Percentiles rank a stretch among this genome's conserved stretches.
These are phyloP conservation scores for Claviceps sp. DNA, from an alignment of 2,329 filamentous ascomycete genomes.

Conservation along the genomic window DNA sequence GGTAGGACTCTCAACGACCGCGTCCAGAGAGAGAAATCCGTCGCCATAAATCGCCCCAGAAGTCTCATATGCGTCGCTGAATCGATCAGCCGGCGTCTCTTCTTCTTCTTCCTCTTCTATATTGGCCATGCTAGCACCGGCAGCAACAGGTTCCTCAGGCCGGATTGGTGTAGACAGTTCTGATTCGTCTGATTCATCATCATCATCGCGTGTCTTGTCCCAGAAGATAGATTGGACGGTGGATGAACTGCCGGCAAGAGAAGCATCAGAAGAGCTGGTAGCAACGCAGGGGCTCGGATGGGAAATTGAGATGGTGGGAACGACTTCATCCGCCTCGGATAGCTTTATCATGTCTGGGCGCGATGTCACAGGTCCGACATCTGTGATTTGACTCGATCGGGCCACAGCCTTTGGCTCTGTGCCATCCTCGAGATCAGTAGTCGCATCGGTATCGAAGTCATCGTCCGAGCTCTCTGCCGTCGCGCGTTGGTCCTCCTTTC, in stretches of 20 bases:
- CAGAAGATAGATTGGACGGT: not conserved
- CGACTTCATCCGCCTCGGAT: not conserved
- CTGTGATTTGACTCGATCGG: not conserved
- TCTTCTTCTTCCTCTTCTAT: constrained; percentile 31
- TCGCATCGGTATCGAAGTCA: constrained; percentile 11
- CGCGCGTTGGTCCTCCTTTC: constrained; percentile 46
- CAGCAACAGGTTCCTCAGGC: constrained; percentile 10
- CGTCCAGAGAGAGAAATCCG: constrained; percentile 61
- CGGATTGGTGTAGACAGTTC: constrained; percentile 6
- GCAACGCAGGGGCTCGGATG: constrained; percentile 3
- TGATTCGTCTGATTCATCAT: constrained; percentile 2
- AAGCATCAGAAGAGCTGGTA: not conserved
- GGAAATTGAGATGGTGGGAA: constrained; percentile 4
- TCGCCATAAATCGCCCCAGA: constrained; percentile 49
- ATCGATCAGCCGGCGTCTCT: constrained; percentile 44
- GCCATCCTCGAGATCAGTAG: constrained; percentile 6
- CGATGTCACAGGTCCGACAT: constrained; percentile 1
- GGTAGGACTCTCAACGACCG: constrained; percentile 51
- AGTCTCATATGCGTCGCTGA: constrained; percentile 68
- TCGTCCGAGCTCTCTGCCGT: constrained; percentile 24
- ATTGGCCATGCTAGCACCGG: constrained; percentile 18
- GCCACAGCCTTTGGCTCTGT: not conserved
- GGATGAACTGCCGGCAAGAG: constrained; percentile 5
- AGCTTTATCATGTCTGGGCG: not conserved
- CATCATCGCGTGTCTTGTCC: not conserved